These are phyloP conservation scores for Nepenthes alata DNA, from an alignment of 179 eudicot species.

Conservation along the genomic window DNA sequence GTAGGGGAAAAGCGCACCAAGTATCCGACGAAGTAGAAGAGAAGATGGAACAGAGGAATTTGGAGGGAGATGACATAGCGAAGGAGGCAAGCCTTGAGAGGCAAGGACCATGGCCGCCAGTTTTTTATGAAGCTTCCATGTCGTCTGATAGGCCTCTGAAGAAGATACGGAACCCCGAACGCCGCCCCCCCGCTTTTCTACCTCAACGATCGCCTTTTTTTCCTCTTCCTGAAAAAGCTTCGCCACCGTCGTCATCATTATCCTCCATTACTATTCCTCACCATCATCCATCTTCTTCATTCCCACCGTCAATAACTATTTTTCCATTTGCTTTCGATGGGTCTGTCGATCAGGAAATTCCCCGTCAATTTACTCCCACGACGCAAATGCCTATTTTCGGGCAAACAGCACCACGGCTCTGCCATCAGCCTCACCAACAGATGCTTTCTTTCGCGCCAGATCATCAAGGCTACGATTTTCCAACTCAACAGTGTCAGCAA, in stretches of 20 bases:
- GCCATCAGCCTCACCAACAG: slow-evolving; percentile 5
- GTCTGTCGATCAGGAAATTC: background rate
- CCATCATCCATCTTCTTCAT: background rate
- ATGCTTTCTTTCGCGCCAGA: slow-evolving; percentile 45
- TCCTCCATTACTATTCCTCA: background rate
- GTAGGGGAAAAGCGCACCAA: slow-evolving; percentile 1
- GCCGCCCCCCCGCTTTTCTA: slow-evolving; percentile 16
- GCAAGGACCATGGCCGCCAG: slow-evolving; percentile 33
- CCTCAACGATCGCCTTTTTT: slow-evolving; percentile 6
- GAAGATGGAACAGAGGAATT: background rate
- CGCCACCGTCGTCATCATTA: too few relatives aligned
- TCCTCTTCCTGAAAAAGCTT: slow-evolving; percentile 2
- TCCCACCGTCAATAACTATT: slow-evolving; percentile 19
- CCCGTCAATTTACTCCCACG: background rate
- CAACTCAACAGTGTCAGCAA: slow-evolving; percentile 15
- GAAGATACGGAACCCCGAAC: slow-evolving; percentile 43
- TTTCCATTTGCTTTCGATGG: slow-evolving; percentile 49
- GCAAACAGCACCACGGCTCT: slow-evolving; percentile 5
- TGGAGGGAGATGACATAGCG: background rate
- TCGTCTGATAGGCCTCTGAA: slow-evolving; percentile 31
- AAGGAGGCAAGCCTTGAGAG: slow-evolving; percentile 10
- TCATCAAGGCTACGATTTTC: background rate
- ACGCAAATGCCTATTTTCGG: slow-evolving; percentile 8
- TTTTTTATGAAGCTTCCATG: slow-evolving; percentile 36
- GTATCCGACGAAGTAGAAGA: background rate